Percentiles rank a stretch among this genome's conserved stretches.
These are phyloP conservation scores for Clarkia xantiana DNA, from an alignment of 345 rosid species.

Conservation along the genomic window DNA sequence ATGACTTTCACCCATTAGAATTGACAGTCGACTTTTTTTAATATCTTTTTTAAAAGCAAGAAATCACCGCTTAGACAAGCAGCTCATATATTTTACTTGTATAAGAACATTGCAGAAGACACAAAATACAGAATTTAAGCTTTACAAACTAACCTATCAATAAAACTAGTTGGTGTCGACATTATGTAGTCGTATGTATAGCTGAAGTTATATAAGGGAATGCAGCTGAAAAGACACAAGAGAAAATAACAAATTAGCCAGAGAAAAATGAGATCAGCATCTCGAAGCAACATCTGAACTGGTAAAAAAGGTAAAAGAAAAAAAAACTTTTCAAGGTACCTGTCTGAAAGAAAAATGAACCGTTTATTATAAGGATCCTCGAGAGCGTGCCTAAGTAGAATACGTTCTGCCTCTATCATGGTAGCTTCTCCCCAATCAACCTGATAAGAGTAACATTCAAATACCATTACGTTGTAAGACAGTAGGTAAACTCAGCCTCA, in stretches of 20 bases:
- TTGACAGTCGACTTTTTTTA: background rate
- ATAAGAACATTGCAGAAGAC: background rate
- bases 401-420: slow-evolving; percentile 92
- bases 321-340: slow-evolving; percentile 17
- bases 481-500: too few species aligned
- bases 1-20: background rate
- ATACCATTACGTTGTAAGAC: background rate
- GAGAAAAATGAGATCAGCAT: slow-evolving; percentile 7
- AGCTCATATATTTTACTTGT: background rate
- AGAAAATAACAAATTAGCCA: slow-evolving; percentile 23
- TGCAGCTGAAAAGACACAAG: slow-evolving; percentile 68
- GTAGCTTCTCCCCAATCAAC: slow-evolving; percentile 96
- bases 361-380: slow-evolving; percentile 58
- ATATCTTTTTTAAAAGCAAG: background rate
- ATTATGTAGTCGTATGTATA: slow-evolving; percentile 79
- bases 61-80: too few species aligned
- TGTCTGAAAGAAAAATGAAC: slow-evolving; percentile 91
- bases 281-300: background rate
- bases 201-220: slow-evolving; percentile 90
- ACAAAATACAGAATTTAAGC: background rate
- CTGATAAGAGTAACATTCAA: slow-evolving; percentile 23
- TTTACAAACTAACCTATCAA: slow-evolving; percentile 66
- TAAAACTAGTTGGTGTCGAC: slow-evolving; percentile 82
- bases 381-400: slow-evolving; percentile 84
- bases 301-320: background rate